Evolutionary conservation across 768 basidiomycete genomes (phyloP), one percentile per base, ranked within the genome.

Genomic region (Leccinum subgranulosum): DNA sequence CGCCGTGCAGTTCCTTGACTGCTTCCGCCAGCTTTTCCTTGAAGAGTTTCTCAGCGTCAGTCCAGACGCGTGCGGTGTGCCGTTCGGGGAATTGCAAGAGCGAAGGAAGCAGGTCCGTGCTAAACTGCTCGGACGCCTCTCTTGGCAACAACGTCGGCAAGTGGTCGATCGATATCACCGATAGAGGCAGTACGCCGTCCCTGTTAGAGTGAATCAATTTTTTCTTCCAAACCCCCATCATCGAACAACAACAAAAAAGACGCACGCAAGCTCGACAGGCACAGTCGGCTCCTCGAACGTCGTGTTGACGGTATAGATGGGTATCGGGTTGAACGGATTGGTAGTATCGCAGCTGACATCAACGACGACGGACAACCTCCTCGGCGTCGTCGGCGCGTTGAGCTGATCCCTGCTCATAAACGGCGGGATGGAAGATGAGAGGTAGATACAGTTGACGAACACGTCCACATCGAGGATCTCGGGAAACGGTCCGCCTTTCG

Each of bases 321-420:
- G 97, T 63, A 98, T 90, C 1, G 97, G 97, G 73, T 98, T 99
- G 82, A 88, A 89, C 15, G 97, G 95, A 74, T 99, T 99, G 54
- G 94, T 98, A 23, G 96, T 98, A 73, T 99, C 97, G 78, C 97
- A 99, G 71, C 93, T 96, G 65, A 99, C 97, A 65, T 99, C 97
- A 25, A 98, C 97, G 49, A 98, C 85, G 28, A 95, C 86, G 23
- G 84, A 79, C 58, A 99, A 74, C 56, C 80, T 79, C 58, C 97
- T 81, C 17, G 74, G 36, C 36, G 64, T 54, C 77, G 74, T 25
- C 94, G 93, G 91, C 21, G 79, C 79, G n/a, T 74, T 74, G 61
- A 97, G 88, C 57, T 84, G 83, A 45, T 89, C 84, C 27, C 75
- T 71, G 4, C 86, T 86, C 49, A 97, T 58, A 73, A 98, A 98